These are phyloP conservation scores for Fonsecaea monophora DNA, from an alignment of 2,329 filamentous ascomycete species.

Conservation along the genomic window DNA sequence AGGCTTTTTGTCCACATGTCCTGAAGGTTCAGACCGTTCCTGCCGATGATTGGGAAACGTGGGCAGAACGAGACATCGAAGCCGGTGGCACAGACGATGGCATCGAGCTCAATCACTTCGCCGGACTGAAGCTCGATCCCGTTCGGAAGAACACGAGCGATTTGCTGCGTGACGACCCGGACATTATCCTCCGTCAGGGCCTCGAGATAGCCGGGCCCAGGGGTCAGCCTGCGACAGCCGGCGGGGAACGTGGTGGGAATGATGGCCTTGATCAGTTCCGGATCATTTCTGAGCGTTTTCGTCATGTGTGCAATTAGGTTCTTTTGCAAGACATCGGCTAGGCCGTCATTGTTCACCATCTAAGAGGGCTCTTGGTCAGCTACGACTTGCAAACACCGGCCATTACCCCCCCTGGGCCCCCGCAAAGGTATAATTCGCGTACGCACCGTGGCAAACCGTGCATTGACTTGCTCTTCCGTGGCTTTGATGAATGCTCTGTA, in stretches of 20 bases:
- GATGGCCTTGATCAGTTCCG: neutral
- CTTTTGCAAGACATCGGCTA: no score
- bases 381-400: no score
- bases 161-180: constrained; percentile 56
- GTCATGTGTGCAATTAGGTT: neutral
- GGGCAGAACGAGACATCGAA: constrained; percentile 13
- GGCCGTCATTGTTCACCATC: no score
- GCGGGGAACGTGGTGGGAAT: neutral
- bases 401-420: no score
- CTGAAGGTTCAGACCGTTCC: neutral
- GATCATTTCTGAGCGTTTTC: neutral
- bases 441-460: no score
- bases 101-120: constrained; percentile 41
- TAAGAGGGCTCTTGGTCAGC: no score
- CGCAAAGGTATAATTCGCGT: no score
- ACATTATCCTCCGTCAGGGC: constrained; percentile 51
- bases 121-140: constrained; percentile 42
- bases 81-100: constrained; percentile 18
- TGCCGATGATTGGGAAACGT: constrained; percentile 8
- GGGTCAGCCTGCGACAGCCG: constrained; percentile 52
- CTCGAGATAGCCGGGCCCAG: constrained; percentile 60
- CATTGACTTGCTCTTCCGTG: no score
- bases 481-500: no score
- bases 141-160: constrained; percentile 53
- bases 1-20: neutral